Conservation (phyloP, 202 grass and related monocot genomes). For the Elaeis oleifera region DNA sequence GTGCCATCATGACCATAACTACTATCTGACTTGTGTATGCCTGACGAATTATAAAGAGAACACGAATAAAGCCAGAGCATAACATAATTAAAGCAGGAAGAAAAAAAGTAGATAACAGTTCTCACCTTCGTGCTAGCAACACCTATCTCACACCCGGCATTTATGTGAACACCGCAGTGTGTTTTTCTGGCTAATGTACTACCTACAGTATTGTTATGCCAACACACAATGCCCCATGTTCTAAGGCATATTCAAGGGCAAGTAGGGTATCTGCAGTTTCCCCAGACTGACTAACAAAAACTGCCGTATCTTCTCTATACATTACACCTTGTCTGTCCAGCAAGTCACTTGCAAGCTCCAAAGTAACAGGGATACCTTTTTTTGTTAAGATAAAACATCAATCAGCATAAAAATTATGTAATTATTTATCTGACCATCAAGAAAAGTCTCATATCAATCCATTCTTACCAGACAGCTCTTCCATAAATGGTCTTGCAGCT, state of each 20-base stretch:
- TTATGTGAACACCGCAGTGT: constrained; percentile 86
- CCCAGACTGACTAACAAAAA: constrained; percentile 97
- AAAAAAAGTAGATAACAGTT: not conserved
- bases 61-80: not conserved
- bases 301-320: constrained; percentile 70
- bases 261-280: constrained; percentile 96
- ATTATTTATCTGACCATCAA: not conserved
- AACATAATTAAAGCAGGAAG: no score
- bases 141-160: constrained; percentile 91
- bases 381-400: not conserved
- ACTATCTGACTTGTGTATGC: constrained; percentile 96
- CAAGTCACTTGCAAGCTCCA: constrained; percentile 87
- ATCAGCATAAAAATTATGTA: not conserved
- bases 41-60: constrained; percentile 25
- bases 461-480: constrained; percentile 66
- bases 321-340: constrained; percentile 75
- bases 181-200: constrained; percentile 82
- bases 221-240: constrained; percentile 74
- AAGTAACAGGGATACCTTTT: constrained; percentile 85
- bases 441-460: constrained; percentile 7
- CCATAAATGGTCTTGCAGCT: constrained; percentile 74
- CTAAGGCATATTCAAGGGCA: constrained; percentile 79
- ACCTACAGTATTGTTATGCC: constrained; percentile 83
- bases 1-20: constrained; percentile 84
- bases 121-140: constrained; percentile 85